phyloP scores from a whole-genome alignment of 495 filamentous ascomycete genomes.

The Elasticomyces elasticus region DNA sequence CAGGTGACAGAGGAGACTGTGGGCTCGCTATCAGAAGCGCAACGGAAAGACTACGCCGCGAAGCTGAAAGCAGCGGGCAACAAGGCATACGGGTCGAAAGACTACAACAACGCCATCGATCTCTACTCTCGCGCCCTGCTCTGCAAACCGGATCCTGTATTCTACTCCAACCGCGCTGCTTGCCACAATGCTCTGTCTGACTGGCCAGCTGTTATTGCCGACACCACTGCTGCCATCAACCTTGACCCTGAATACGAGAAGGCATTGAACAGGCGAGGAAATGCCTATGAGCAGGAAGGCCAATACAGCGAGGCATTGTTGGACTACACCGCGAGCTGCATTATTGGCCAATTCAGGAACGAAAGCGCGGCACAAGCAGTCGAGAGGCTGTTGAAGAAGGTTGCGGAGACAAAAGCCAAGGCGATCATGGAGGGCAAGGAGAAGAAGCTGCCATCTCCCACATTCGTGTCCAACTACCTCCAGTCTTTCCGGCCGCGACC shows the following conservation, averaged over 20 bases:
- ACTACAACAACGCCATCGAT: conserved; percentile 82
- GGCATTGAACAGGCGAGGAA: conserved; percentile 88
- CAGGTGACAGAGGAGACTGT: conserved; percentile 76
- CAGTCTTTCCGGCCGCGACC: conserved; percentile 85
- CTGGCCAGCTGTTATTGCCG: conserved; percentile 95
- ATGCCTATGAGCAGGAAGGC: conserved; percentile 85
- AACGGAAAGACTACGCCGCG: conserved; percentile 71
- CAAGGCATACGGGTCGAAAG: conserved; percentile 87
- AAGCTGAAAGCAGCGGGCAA: conserved; percentile 94
- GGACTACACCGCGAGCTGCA: conserved; percentile 97
- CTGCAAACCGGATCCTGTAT: conserved; percentile 94
- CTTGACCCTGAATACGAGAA: conserved; percentile 95
- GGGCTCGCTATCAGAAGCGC: conserved; percentile 50
- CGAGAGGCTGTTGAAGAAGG: conserved; percentile 90
- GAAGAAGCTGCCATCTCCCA: conserved; percentile 82
- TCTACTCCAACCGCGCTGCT: conserved; percentile 95
- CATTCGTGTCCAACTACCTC: conserved; percentile 96
- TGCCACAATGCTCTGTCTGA: conserved; percentile 87
- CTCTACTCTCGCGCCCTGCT: conserved; percentile 91
- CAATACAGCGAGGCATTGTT: conserved; percentile 90
- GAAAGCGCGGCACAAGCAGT: conserved; percentile 78
- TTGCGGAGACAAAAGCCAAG: conserved; percentile 85
- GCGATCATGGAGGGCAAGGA: conserved; percentile 68
- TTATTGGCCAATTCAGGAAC: conserved; percentile 93
- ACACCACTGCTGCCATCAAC: conserved; percentile 86